Conservation (phyloP, 306 rosid genomes). For the Crotalaria pallida region DNA sequence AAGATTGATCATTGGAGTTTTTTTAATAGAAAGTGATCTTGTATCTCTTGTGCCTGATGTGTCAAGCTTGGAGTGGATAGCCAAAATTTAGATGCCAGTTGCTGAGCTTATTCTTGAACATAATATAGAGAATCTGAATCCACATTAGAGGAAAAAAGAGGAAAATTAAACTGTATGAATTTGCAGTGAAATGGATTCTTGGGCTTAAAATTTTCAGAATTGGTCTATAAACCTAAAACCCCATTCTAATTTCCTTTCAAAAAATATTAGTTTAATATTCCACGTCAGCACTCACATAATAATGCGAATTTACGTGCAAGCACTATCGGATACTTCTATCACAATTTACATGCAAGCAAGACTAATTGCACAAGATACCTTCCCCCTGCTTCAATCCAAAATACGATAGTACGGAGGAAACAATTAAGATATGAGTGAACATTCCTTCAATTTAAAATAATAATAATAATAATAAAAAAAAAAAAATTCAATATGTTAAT, state of each 20-base stretch:
- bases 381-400: constrained; percentile 18
- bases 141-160: not conserved
- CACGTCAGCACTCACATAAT: not conserved
- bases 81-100: not conserved
- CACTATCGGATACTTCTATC: constrained; percentile 7
- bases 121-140: not conserved
- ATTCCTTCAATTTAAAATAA: constrained; percentile 1
- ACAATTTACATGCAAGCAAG: constrained; percentile 11
- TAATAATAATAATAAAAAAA: too few species aligned
- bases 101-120: not conserved
- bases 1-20: not conserved
- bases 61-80: not conserved
- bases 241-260: not conserved
- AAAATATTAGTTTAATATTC: not conserved
- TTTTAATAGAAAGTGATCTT: not conserved
- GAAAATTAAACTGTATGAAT: not conserved
- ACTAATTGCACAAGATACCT: constrained; percentile 28
- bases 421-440: not conserved
- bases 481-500: not conserved
- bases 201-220: constrained; percentile 1
- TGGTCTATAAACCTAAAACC: not conserved
- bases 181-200: not conserved
- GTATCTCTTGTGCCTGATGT: not conserved
- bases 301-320: too few species aligned
- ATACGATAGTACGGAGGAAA: not conserved